Percentiles rank a stretch among this genome's conserved stretches.
phyloP scores from a whole-genome alignment of 2,329 filamentous ascomycete genomes.

The Alternaria arbusti region DNA sequence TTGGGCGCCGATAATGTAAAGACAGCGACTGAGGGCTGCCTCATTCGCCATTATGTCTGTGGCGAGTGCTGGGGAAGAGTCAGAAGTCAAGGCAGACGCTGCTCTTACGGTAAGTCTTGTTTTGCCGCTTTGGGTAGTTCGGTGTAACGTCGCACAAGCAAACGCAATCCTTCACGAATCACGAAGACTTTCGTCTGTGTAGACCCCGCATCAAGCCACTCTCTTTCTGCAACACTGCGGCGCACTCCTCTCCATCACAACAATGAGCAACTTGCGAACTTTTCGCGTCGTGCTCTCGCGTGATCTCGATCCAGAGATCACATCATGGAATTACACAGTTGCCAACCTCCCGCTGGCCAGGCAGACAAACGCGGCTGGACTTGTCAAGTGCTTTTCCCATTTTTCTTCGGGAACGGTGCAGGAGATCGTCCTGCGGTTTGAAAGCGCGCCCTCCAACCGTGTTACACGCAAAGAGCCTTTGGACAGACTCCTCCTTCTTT shows the following conservation, averaged over 20 bases:
- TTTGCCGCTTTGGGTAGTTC: neutral
- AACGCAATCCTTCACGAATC: conserved; percentile 11
- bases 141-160: neutral
- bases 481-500: conserved; percentile 44
- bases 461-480: conserved; percentile 37
- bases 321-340: neutral
- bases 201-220: neutral
- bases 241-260: neutral
- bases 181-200: conserved; percentile 5
- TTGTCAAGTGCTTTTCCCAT: conserved; percentile 42
- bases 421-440: conserved; percentile 34
- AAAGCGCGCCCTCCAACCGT: conserved; percentile 38
- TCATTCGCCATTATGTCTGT: neutral
- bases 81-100: neutral
- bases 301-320: neutral
- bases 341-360: neutral
- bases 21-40: conserved; percentile 5
- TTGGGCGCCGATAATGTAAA: conserved; percentile 56
- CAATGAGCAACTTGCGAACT: neutral
- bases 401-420: conserved; percentile 29
- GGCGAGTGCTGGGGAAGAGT: neutral
- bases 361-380: neutral
- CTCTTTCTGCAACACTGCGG: neutral
- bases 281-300: neutral
- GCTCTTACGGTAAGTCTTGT: conserved; percentile 17